Evolutionary conservation across 441 rosid species (phyloP).

Genomic region (Aleurites moluccanus): DNA sequence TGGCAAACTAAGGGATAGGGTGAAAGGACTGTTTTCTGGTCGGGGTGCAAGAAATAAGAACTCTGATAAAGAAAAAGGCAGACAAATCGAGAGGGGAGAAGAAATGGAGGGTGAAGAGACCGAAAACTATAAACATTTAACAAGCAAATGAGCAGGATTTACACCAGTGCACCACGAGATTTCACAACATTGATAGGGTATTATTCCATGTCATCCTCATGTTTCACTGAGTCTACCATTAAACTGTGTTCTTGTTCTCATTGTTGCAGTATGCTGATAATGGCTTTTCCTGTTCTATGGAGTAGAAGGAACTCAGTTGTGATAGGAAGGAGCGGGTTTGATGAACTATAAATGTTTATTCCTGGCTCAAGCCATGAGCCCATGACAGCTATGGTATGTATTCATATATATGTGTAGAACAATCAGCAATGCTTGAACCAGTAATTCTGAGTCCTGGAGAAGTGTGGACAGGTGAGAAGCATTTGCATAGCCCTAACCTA

Average conservation of each 20-base stretch:
- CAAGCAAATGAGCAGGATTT: constrained; percentile 73
- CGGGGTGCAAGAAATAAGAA: constrained; percentile 17
- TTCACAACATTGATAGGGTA: constrained; percentile 80
- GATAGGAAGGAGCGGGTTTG: constrained; percentile 66
- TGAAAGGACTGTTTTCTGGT: constrained; percentile 26
- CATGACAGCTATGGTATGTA: constrained; percentile 66
- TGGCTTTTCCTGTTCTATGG: constrained; percentile 31
- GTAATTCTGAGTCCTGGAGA: constrained; percentile 55
- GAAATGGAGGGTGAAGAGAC: constrained; percentile 63
- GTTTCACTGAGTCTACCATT: not conserved
- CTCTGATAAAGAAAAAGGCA: constrained; percentile 13
- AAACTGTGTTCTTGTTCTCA: not conserved
- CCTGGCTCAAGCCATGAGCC: constrained; percentile 79
- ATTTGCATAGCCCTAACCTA: constrained; percentile 70
- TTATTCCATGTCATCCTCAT: not conserved
- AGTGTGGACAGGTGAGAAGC: constrained; percentile 69
- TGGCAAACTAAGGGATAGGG: constrained; percentile 27
- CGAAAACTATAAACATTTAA: constrained; percentile 61
- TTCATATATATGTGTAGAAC: constrained; percentile 69
- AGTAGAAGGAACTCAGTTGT: constrained; percentile 83
- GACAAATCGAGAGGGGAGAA: constrained; percentile 27
- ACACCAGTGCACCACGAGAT: constrained; percentile 65
- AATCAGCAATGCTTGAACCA: constrained; percentile 67
- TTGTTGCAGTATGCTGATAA: not conserved
- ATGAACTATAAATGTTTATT: constrained; percentile 74